Evolutionary conservation across 345 rosid species (phyloP).

Genomic region (Camelina sativa): DNA sequence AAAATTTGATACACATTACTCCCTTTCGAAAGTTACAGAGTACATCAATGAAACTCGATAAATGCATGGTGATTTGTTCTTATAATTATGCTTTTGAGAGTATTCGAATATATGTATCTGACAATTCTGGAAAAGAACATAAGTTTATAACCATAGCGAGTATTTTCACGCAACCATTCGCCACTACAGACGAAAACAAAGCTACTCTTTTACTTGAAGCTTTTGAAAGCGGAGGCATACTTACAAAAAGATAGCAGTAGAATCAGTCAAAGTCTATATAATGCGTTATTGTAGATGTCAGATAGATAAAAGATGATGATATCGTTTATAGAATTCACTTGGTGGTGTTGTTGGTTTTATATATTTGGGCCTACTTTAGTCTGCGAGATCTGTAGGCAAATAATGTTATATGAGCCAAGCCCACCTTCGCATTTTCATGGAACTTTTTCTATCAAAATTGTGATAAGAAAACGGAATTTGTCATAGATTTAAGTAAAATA

Average conservation of each 20-base stretch:
- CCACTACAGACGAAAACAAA: background rate
- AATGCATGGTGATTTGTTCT: too few relatives aligned
- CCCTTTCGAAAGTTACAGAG: too few relatives aligned
- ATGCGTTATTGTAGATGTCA: background rate
- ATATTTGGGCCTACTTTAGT: constrained; percentile 2
- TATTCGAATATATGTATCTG: too few relatives aligned
- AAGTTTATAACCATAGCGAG: too few relatives aligned
- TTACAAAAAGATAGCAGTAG: background rate
- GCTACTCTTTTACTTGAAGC: background rate
- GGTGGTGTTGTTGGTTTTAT: constrained; percentile 1
- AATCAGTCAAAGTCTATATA: background rate
- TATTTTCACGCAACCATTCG: background rate
- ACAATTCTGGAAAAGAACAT: too few relatives aligned
- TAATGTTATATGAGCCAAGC: constrained; percentile 1
- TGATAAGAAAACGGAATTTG: background rate
- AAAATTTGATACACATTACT: too few relatives aligned
- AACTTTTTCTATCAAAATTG: background rate
- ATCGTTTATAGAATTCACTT: background rate
- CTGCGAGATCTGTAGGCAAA: background rate
- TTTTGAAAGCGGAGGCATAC: background rate
- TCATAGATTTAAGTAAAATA: background rate
- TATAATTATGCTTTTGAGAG: too few relatives aligned
- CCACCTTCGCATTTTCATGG: constrained; percentile 5
- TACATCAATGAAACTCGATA: too few relatives aligned
- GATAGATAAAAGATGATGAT: background rate